A percentile compares a stretch with the other conserved stretches of the same genome.
Conservation (phyloP, 805 yeast species). For the Candida andamanensis region DNA sequence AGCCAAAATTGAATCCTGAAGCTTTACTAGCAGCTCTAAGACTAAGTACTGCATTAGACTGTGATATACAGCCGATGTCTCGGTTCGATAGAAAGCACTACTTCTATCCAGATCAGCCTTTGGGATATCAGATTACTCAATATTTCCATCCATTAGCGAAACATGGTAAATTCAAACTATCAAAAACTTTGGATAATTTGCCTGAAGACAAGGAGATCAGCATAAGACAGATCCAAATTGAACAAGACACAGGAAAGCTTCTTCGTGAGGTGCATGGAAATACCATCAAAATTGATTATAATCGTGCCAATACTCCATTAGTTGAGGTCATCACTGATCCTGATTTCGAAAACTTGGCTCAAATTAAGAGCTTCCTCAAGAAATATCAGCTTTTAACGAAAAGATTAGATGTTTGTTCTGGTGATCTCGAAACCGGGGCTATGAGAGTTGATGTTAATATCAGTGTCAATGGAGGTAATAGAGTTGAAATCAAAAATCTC, state of each 20-base stretch:
- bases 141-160: slow-evolving; percentile 73
- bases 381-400: slow-evolving; percentile 72
- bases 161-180: slow-evolving; percentile 54
- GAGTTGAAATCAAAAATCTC: slow-evolving; percentile 88
- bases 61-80: slow-evolving; percentile 50
- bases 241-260: slow-evolving; percentile 91
- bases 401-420: slow-evolving; percentile 70
- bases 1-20: slow-evolving; percentile 73
- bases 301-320: slow-evolving; percentile 80
- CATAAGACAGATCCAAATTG: slow-evolving; percentile 81
- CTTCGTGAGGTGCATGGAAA: slow-evolving; percentile 43
- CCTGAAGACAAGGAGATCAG: slow-evolving; percentile 43
- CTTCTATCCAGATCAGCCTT: slow-evolving; percentile 93
- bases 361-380: slow-evolving; percentile 73
- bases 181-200: slow-evolving; percentile 49
- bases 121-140: slow-evolving; percentile 95
- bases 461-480: slow-evolving; percentile 63
- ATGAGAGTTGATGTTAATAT: slow-evolving; percentile 93
- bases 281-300: slow-evolving; percentile 60
- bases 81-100: slow-evolving; percentile 92
- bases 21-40: slow-evolving; percentile 66
- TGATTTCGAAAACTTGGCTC: slow-evolving; percentile 61
- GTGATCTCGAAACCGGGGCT: slow-evolving; percentile 92
- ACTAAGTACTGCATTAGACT: slow-evolving; percentile 66
- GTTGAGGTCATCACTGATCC: slow-evolving; percentile 92